phyloP scores from a whole-genome alignment of 2,329 filamentous ascomycete genomes.

The Aureobasidium sp. region DNA sequence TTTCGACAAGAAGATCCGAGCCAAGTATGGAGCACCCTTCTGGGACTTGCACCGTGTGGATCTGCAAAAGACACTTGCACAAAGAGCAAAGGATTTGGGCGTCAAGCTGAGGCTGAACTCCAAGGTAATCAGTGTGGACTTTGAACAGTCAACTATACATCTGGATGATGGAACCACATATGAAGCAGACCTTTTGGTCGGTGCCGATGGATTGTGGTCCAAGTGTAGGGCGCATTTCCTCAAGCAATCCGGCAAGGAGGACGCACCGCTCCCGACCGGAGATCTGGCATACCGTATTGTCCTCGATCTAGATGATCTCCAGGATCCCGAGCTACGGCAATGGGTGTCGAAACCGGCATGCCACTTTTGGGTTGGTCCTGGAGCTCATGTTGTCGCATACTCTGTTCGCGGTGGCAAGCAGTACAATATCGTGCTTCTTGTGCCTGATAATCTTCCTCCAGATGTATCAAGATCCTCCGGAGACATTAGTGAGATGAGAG shows the following conservation, averaged over 20 bases:
- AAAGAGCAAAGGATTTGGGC: constrained; percentile 45
- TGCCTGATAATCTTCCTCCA: constrained; percentile 54
- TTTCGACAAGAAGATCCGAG: constrained; percentile 47
- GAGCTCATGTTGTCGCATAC: constrained; percentile 55
- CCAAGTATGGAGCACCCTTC: constrained; percentile 50
- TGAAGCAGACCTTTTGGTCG: constrained; percentile 51
- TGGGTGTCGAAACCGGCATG: constrained; percentile 47
- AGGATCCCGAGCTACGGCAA: constrained; percentile 42
- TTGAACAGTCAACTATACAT: constrained; percentile 37
- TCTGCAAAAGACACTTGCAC: constrained; percentile 47
- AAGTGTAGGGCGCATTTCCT: constrained; percentile 44
- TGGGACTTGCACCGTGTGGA: constrained; percentile 56
- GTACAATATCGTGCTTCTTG: constrained; percentile 59
- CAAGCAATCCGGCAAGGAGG: constrained; percentile 29
- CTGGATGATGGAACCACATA: constrained; percentile 34
- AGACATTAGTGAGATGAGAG: constrained; percentile 52
- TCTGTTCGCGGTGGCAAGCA: constrained; percentile 50
- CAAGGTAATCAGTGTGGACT: constrained; percentile 41
- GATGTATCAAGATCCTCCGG: constrained; percentile 46
- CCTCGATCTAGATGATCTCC: constrained; percentile 40
- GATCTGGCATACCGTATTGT: constrained; percentile 59
- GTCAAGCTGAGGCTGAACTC: constrained; percentile 44
- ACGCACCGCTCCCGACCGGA: constrained; percentile 49
- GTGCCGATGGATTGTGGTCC: constrained; percentile 58
- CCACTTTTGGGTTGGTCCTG: constrained; percentile 57